These are phyloP conservation scores for Fusarium fracticaudum DNA, from an alignment of 2,329 filamentous ascomycete genomes.

Conservation along the genomic window DNA sequence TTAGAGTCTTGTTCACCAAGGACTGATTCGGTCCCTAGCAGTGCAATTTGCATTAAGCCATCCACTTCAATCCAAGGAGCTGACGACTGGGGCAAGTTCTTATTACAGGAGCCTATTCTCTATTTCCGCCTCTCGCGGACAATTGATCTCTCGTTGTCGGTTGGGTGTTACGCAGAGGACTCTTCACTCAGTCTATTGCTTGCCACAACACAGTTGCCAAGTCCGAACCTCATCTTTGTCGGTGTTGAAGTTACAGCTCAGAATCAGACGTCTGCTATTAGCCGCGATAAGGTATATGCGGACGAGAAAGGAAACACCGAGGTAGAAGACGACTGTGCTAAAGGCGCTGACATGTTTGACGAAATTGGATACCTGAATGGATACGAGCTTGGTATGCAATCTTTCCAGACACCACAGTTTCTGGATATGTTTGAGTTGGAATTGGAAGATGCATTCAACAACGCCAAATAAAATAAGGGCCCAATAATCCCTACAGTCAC, in stretches of 20 bases:
- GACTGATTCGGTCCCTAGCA: accelerated
- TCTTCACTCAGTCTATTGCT: not conserved
- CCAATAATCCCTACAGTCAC: too few relatives aligned
- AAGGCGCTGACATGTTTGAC: not conserved
- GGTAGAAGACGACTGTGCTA: too few relatives aligned
- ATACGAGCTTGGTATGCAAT: not conserved
- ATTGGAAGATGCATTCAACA: too few relatives aligned
- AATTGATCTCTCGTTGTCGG: not conserved
- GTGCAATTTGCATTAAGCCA: accelerated
- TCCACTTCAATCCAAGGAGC: accelerated
- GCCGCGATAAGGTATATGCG: accelerated
- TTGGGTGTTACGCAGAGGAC: not conserved
- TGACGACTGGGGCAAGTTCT: not conserved
- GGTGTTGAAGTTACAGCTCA: too few relatives aligned
- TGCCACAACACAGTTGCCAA: accelerated
- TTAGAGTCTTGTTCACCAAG: not conserved
- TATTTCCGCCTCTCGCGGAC: not conserved
- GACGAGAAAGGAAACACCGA: too few relatives aligned
- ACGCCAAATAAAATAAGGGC: too few relatives aligned
- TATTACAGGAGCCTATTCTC: not conserved
- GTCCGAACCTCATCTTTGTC: not conserved
- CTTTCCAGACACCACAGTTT: too few relatives aligned
- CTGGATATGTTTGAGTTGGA: not conserved
- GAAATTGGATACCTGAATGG: too few relatives aligned
- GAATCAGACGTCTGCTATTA: accelerated